Conservation (phyloP, 139 green algal genomes). For the Chlorella sp. region DNA sequence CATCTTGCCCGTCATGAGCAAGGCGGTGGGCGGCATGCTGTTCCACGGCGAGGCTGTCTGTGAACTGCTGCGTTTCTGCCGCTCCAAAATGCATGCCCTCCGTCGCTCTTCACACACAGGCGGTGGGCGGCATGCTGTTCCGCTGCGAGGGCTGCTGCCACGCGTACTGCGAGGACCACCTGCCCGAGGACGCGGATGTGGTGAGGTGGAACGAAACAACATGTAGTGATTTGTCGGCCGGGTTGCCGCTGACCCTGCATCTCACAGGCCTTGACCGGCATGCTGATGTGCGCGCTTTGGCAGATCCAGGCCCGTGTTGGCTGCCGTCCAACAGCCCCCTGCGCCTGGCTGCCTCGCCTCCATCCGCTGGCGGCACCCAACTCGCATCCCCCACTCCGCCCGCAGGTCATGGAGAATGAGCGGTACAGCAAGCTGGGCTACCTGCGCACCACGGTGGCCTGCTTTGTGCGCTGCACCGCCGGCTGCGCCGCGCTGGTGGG, state of each 20-base stretch:
- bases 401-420: constrained; percentile 12
- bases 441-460: background rate
- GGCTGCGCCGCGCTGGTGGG: background rate
- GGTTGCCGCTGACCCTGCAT: too few relatives aligned
- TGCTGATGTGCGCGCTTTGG: too few relatives aligned
- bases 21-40: constrained; percentile 63
- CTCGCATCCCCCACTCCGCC: too few relatives aligned
- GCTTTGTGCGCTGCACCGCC: constrained; percentile 32
- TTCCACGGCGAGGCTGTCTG: constrained; percentile 54
- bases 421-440: constrained; percentile 46
- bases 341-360: too few relatives aligned
- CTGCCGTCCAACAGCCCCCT: background rate
- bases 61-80: too few relatives aligned
- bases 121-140: constrained; percentile 68
- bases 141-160: constrained; percentile 40
- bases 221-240: too few relatives aligned
- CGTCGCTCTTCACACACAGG: background rate
- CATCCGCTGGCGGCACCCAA: too few relatives aligned
- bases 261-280: too few relatives aligned
- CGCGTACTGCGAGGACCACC: constrained; percentile 72
- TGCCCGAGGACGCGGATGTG: constrained; percentile 54
- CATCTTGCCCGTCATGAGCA: too few relatives aligned
- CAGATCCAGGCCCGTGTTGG: too few relatives aligned
- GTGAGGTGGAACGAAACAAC: too few relatives aligned
- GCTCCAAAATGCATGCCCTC: too few relatives aligned